Conservation (phyloP, 2,329 filamentous ascomycete species). For the Fusarium heterosporum region DNA sequence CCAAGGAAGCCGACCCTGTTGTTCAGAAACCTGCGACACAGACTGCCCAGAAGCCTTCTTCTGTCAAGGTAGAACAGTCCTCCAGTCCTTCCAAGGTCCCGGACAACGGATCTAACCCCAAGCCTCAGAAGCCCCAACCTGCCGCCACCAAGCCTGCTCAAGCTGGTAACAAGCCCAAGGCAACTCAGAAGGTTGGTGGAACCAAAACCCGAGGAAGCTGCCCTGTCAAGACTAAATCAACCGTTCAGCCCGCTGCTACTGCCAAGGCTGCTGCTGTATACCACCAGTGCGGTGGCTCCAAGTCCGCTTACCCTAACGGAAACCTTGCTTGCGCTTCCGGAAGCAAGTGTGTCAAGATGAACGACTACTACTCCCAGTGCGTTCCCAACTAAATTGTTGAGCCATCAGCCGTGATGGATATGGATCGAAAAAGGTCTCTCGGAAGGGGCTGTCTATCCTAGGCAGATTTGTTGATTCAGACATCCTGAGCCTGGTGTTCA, state of each 20-base stretch:
- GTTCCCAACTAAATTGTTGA: conserved; percentile 40
- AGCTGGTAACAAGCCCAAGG: conserved; percentile 9
- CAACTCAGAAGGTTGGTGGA: conserved; percentile 27
- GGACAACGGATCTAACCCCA: background rate
- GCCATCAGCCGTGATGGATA: background rate
- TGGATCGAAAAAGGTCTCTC: background rate
- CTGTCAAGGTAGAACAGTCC: conserved; percentile 17
- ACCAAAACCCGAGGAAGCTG: conserved; percentile 32
- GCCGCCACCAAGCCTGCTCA: conserved; percentile 15
- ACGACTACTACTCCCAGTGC: conserved; percentile 46
- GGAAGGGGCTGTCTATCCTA: conserved; percentile 5
- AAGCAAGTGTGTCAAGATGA: conserved; percentile 42
- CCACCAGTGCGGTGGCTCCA: conserved; percentile 42
- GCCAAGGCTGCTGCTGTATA: conserved; percentile 29
- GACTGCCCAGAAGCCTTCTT: conserved; percentile 7
- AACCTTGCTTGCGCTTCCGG: conserved; percentile 38
- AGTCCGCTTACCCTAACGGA: conserved; percentile 39
- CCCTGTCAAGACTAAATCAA: conserved; percentile 26
- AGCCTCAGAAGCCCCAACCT: conserved; percentile 18
- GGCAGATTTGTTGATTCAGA: conserved; percentile 26
- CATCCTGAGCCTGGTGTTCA: conserved; percentile 31
- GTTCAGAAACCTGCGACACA: conserved; percentile 27
- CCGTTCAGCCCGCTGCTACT: conserved; percentile 14
- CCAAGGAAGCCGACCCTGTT: conserved; percentile 20
- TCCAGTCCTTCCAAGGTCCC: background rate